Base-by-base conservation (phyloP, 306 rosid species). In the Inga leiocalycina region DNA sequence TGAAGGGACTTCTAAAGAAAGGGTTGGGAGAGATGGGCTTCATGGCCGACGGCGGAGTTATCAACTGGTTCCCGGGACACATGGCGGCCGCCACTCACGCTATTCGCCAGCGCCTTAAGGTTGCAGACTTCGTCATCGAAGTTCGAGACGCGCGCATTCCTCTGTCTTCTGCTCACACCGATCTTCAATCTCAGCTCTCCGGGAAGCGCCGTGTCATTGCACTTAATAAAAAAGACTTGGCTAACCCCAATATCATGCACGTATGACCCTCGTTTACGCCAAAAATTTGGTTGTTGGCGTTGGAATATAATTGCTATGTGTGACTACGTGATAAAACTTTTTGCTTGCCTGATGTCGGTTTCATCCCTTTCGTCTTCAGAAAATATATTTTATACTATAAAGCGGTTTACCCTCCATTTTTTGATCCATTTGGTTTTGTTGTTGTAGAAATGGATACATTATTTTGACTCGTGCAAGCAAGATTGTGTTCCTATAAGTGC, bases 61-160 rank as follows among this genome's bases (percentile, higher is more conserved):
- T 95, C 68, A 95, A 89, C 82, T 95, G 98, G 97, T 93, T 89
- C 88, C 98, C 98, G 0, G 98, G 98, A 15, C 98, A 95, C 90
- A 95, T 95, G 95, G 98, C 98, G 0, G 91, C 98, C 4, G 98
- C 98, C 72, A 89, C 91, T 0, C 88, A 92, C 10, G 98, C 98
- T 85, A 95, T 95, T 39, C 88, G 90, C 19, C 73, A 87, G 48
- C 97, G 98, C 27, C 95, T 95, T 16, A 93, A 93, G 85, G 54
- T 93, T 43, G 89, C 98, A 44, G 92, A 95, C 85, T 87, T 95
- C 78, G 98, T 95, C 62, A 81, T 95, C 72, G 98, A 95, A 83
- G 98, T 95, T 52, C 86, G 97, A 19, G 98, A 95, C 69, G 86
- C 98, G 27, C 94, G 98, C 71, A 91, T 95, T 66, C 95, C 98